Conservation (phyloP, 345 rosid species). For the Citrus mangshanensis region DNA sequence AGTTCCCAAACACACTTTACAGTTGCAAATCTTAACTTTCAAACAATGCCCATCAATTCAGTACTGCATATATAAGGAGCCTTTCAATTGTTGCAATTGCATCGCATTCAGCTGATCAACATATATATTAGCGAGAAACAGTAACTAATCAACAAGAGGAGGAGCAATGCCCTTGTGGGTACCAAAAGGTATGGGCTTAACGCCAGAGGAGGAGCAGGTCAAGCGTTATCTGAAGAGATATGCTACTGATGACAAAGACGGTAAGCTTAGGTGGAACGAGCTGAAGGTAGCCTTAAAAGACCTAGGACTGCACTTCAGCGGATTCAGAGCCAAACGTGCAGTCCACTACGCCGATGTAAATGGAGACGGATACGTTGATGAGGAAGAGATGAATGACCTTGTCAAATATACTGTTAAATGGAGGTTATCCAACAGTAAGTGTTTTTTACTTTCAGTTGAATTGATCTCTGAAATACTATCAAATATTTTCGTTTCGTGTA, state of each 20-base stretch:
- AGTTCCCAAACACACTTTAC: too few relatives aligned
- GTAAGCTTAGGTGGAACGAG: not conserved
- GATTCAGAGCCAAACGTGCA: not conserved
- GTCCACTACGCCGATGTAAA: not conserved
- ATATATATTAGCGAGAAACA: not conserved
- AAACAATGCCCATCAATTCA: too few relatives aligned
- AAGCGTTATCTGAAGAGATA: not conserved
- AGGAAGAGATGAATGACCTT: not conserved
- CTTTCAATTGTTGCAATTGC: not conserved
- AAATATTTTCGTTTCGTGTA: too few relatives aligned
- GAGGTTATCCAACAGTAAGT: not conserved
- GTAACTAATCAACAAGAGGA: not conserved
- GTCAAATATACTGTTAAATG: not conserved
- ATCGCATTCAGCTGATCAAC: not conserved
- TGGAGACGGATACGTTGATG: not conserved
- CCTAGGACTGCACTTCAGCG: not conserved
- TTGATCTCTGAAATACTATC: not conserved
- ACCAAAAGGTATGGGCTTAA: not conserved
- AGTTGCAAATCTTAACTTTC: too few relatives aligned
- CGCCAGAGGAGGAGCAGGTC: not conserved
- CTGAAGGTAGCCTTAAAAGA: not conserved
- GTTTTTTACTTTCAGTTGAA: not conserved
- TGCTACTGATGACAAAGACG: not conserved
- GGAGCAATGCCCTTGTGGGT: not conserved
- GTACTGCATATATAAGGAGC: not conserved